A percentile compares a stretch with the other conserved stretches of the same genome.
These are phyloP conservation scores for Halophytophthora polymorphica DNA, from an alignment of 352 stramenopile species.

Conservation along the genomic window DNA sequence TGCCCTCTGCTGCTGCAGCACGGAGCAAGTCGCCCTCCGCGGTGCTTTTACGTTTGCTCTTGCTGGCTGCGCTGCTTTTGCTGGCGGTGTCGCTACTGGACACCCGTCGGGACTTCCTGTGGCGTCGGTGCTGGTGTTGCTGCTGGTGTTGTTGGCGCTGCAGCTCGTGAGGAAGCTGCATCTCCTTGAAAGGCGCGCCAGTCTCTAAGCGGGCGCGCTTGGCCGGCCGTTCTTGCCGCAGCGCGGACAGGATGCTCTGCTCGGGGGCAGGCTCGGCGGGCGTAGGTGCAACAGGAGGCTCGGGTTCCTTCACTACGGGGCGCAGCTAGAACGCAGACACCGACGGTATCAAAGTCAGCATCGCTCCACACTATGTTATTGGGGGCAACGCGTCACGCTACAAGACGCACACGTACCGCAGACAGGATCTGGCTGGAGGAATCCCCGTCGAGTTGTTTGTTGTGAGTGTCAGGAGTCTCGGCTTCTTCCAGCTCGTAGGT, in stretches of 20 bases:
- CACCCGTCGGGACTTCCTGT: slow-evolving; percentile 17
- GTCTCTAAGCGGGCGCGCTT: slow-evolving; percentile 38
- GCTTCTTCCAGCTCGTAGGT: slow-evolving; percentile 63
- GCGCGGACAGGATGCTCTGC: slow-evolving; percentile 60
- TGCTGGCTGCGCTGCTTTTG: slow-evolving; percentile 4
- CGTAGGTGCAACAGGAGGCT: slow-evolving; percentile 1
- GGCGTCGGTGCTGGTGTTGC: slow-evolving; percentile 13
- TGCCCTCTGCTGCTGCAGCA: slow-evolving; percentile 1
- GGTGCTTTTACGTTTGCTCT: slow-evolving; percentile 3
- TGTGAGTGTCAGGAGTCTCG: slow-evolving; percentile 7
- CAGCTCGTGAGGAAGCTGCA: slow-evolving; percentile 19
- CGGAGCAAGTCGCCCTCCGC: slow-evolving; percentile 10
- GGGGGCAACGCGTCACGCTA: neutral
- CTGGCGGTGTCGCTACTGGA: slow-evolving; percentile 17
- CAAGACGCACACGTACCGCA: slow-evolving; percentile 14
- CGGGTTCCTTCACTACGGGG: slow-evolving; percentile 18
- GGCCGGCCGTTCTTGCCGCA: slow-evolving; percentile 50
- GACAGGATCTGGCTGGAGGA: slow-evolving; percentile 8
- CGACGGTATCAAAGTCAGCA: too few species aligned
- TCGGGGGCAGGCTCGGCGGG: slow-evolving; percentile 11
- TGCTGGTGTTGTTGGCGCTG: slow-evolving; percentile 20
- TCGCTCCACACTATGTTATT: neutral
- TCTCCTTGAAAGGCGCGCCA: slow-evolving; percentile 46
- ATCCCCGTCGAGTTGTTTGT: slow-evolving; percentile 2
- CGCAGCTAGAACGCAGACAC: slow-evolving; percentile 9